Conservation (phyloP, 805 yeast species). For the Candida insectorum region DNA sequence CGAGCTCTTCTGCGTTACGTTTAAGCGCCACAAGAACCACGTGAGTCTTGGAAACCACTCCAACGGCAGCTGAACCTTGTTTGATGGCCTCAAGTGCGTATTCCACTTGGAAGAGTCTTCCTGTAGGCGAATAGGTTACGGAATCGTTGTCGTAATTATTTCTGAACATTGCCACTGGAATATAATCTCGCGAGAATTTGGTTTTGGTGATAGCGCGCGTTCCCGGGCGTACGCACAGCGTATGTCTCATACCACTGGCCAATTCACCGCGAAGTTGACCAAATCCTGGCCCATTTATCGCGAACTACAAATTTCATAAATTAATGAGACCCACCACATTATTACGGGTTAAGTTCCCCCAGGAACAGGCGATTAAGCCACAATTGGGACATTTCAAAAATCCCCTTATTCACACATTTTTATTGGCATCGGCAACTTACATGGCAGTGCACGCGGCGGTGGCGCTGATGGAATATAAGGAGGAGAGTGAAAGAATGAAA, state of each 20-base stretch:
- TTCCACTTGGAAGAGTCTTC: conserved; percentile 84
- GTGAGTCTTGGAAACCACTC: conserved; percentile 78
- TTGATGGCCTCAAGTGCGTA: conserved; percentile 94
- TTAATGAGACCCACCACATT: too few relatives aligned
- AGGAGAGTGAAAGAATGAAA: conserved; percentile 16
- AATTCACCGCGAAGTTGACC: too few relatives aligned
- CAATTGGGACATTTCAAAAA: conserved; percentile 31
- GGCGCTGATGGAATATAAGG: conserved; percentile 28
- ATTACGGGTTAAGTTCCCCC: too few relatives aligned
- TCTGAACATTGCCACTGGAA: conserved; percentile 85
- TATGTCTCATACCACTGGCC: too few relatives aligned
- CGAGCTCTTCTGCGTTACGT: conserved; percentile 94
- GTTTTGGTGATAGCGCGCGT: too few relatives aligned
- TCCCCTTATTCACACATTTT: conserved; percentile 36
- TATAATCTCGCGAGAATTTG: too few relatives aligned
- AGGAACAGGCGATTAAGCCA: too few relatives aligned
- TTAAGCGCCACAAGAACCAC: conserved; percentile 93
- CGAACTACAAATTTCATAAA: too few relatives aligned
- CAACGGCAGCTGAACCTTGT: conserved; percentile 97
- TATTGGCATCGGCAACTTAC: conserved; percentile 38
- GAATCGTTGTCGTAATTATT: conserved; percentile 98
- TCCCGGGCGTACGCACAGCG: too few relatives aligned
- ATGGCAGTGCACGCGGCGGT: conserved; percentile 32
- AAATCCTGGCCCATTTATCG: too few relatives aligned
- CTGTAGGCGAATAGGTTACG: conserved; percentile 95